phyloP scores from a whole-genome alignment of 345 rosid genomes.

The Citrus medica region DNA sequence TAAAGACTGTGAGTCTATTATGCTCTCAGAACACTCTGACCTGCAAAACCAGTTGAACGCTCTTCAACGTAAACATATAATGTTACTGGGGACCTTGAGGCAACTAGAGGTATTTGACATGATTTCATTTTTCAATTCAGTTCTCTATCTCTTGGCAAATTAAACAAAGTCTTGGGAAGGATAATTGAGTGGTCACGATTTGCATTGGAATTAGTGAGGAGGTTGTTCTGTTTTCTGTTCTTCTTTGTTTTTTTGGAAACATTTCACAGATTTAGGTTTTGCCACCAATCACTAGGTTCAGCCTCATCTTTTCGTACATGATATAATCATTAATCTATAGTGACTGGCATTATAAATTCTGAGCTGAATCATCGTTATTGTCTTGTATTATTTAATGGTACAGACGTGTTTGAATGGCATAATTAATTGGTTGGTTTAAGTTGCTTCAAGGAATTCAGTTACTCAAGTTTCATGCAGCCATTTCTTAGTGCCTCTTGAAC shows the following conservation, averaged over 20 bases:
- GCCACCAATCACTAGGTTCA: neutral
- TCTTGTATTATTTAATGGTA: neutral
- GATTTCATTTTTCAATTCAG: neutral
- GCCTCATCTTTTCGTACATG: neutral
- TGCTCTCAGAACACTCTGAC: constrained; percentile 69
- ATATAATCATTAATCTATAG: neutral
- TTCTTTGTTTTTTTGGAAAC: neutral
- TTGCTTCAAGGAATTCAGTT: neutral
- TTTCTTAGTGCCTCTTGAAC: constrained; percentile 3
- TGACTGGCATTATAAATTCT: neutral
- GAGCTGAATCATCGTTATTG: neutral
- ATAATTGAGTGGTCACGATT: neutral
- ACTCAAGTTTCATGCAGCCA: neutral
- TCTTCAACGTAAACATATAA: constrained; percentile 65
- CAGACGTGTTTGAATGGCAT: neutral
- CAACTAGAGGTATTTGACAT: constrained; percentile 72
- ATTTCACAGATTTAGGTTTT: neutral
- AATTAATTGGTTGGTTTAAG: neutral
- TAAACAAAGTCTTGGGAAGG: neutral
- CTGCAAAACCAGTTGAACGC: constrained; percentile 68
- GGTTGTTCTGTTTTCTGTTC: neutral
- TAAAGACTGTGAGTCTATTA: constrained; percentile 85
- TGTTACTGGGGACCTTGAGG: constrained; percentile 72
- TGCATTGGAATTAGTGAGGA: neutral
- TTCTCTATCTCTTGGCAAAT: neutral